Base-by-base conservation (phyloP, 331 rosid species). In the Telfairia occidentalis region DNA sequence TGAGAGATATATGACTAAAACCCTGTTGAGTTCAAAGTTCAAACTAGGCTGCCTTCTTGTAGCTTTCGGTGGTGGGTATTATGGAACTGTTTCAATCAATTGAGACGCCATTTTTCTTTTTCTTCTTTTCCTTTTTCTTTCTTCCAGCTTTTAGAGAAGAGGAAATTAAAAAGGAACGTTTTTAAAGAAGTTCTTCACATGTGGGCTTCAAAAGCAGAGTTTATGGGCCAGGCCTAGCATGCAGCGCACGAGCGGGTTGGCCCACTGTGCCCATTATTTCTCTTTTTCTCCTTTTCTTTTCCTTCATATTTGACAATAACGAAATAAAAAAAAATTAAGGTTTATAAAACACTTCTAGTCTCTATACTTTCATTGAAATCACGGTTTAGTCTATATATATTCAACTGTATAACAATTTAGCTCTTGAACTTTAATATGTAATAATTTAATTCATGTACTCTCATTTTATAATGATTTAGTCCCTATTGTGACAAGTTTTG, bases 171-270 rank as follows among this genome's bases (percentile, higher is more conserved):
- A 70, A 45, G 16, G 23, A 45, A 45, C 3, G 35, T 70, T 52
- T 19, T 32, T 18, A 32, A 50, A 52, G 21, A 32, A 28, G 64
- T 34, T 73, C 40, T 49, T 71, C 65, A 73, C 75, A 72, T 76
- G 76, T 78, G 79, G 93, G 79, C 79, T 64, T 78, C 54, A 49
- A 40, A 67, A 77, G 78, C 23, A 61, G 48, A 19, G 58, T 61
- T 65, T 76, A 85, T 80, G 89, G 87, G 82, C 90, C 91, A 75
- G 57, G 45, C 76, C 76, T 82, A 73, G 88, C 84, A 88, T 79
- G 87, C 85, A 84, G 16, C 83, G 79, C 96, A 94, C 96, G 96
- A 88, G 96, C 85, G 88, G 96, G 77, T 48, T 78, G 92, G 85
- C 92, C 96, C 87, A 77, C 88, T 16, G 74, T 52, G 48, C 81